Conservation (phyloP, 768 basidiomycete species). For the Heimioporus sp. region DNA sequence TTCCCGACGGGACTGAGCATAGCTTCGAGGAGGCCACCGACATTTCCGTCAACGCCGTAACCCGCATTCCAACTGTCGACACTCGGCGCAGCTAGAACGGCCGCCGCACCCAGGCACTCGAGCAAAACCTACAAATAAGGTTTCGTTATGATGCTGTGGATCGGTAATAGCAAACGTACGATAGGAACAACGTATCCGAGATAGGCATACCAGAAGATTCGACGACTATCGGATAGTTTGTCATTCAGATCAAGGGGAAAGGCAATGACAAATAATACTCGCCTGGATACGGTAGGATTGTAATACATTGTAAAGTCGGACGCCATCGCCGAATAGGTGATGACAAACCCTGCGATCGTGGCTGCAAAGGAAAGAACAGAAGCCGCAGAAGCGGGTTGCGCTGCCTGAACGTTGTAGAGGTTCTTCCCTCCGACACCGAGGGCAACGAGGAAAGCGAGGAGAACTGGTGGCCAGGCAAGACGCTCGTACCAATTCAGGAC, state of each 20-base stretch:
- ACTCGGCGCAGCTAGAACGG: slow-evolving; percentile 52
- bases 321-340: slow-evolving; percentile 58
- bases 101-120: slow-evolving; percentile 66
- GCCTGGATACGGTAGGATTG: slow-evolving; percentile 57
- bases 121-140: slow-evolving; percentile 32
- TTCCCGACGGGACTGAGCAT: slow-evolving; percentile 58
- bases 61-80: slow-evolving; percentile 56
- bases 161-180: slow-evolving; percentile 38
- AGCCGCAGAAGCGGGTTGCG: slow-evolving; percentile 51
- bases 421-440: slow-evolving; percentile 75
- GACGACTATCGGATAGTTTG: slow-evolving; percentile 38
- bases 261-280: slow-evolving; percentile 2
- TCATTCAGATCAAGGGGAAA: slow-evolving; percentile 6
- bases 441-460: slow-evolving; percentile 70
- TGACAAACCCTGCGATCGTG: slow-evolving; percentile 69
- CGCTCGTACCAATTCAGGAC: slow-evolving; percentile 73
- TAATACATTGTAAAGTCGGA: slow-evolving; percentile 80
- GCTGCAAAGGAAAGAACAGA: slow-evolving; percentile 64
- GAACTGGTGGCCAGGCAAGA: slow-evolving; percentile 72
- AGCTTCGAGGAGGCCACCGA: slow-evolving; percentile 64
- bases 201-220: slow-evolving; percentile 64
- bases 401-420: slow-evolving; percentile 45
- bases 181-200: slow-evolving; percentile 60
- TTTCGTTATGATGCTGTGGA: neutral
- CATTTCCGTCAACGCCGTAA: slow-evolving; percentile 50